Evolutionary conservation across 2,329 filamentous ascomycete species (phyloP), one percentile per base, ranked within the genome.

Genomic region (Botryosphaeria dothidea): DNA sequence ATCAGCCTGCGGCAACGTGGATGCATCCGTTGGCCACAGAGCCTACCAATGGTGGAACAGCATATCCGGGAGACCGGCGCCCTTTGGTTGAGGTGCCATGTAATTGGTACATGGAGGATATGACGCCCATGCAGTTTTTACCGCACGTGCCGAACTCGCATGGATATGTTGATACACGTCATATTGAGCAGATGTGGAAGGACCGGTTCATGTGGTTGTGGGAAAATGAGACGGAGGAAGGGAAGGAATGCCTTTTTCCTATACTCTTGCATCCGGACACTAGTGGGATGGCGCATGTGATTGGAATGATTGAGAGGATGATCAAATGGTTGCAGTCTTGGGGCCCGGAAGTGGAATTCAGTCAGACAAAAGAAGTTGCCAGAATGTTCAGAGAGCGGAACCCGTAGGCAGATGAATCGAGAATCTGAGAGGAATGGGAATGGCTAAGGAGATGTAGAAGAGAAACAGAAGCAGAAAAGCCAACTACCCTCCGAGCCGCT

Each of bases 151-250:
- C 78, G 1, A 88, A 87, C 66, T 84, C 81, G 2, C 82, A 84
- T 48, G 86, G 86, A 1, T 88, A 87, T 69, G 85, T 88, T 0
- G 83, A 85, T 62, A 81, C 83, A 4, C 78, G 82, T 9, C 79
- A 84, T 1, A 81, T 88, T 29, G 86, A 88, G 77, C 79, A 83
- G 66, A 84, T 88, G 78, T 88, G 86, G 86, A 83, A 79, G 69
- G 85, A 87, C 69, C 80, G 84, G 13, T 86, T 88, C 68, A 78
- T 83, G 66, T 89, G 82, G 79, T 75, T 87, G n/a, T 69, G 79
- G 66, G 73, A 73, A 61, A 72, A 79, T 15, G 73, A 78, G 66
- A 70, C 69, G 1, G 69, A 73, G 29, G 72, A 72, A 58, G 46
- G 46, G 11, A 72, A 66, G 58, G 71, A 71, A 71, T 76, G 80